Percentiles rank a stretch among this genome's conserved stretches.
phyloP scores from a whole-genome alignment of 768 basidiomycete species.

The Russula sp. region DNA sequence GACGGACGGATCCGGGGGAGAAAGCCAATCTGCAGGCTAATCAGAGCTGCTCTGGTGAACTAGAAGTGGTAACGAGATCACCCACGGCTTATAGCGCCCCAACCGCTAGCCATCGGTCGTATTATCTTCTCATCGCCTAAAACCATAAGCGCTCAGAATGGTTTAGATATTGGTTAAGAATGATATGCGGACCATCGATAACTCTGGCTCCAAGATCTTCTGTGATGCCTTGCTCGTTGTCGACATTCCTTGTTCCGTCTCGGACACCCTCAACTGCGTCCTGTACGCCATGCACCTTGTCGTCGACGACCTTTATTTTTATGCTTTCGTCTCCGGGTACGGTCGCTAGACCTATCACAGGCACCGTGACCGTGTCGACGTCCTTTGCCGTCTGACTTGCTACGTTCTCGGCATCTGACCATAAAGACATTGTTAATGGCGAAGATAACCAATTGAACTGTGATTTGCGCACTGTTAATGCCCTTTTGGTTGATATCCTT shows the following conservation, averaged over 20 bases:
- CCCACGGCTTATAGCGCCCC: background rate
- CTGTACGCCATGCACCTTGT: no score
- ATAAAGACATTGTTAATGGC: background rate
- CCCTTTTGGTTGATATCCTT: background rate
- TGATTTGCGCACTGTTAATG: background rate
- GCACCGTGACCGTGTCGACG: background rate
- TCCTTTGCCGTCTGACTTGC: background rate
- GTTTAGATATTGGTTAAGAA: background rate
- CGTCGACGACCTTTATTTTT: no score
- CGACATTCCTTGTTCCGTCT: background rate
- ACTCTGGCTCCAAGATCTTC: background rate
- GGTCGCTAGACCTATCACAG: background rate
- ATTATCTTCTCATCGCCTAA: background rate
- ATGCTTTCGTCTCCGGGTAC: no score
- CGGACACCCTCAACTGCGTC: background rate
- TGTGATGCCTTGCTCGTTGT: background rate
- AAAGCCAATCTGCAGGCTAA: background rate
- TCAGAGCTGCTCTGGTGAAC: background rate
- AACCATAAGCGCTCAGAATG: background rate
- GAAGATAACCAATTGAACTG: background rate
- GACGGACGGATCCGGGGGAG: background rate
- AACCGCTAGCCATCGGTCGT: background rate
- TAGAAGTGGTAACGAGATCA: background rate
- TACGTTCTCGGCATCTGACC: background rate
- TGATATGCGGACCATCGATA: conserved; percentile 5